Evolutionary conservation across 1,284 basidiomycete genomes (phyloP).

Genomic region (Laetiporus sulphureus): DNA sequence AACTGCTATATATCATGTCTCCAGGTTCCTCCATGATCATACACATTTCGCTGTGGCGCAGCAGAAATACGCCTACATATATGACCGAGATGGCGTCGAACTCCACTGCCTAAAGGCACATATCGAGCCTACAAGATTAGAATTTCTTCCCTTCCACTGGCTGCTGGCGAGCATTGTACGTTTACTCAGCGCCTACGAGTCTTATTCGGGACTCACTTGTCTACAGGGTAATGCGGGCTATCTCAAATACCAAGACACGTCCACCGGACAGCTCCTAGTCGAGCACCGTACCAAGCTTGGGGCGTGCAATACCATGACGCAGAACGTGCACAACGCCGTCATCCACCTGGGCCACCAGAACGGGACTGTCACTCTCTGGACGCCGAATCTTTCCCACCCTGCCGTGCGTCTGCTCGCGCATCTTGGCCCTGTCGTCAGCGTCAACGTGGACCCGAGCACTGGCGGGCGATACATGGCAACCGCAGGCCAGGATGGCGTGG

Average conservation of each 20-base stretch:
- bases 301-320: slow-evolving; percentile 80
- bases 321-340: slow-evolving; percentile 90
- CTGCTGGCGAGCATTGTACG: slow-evolving; percentile 79
- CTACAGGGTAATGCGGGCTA: slow-evolving; percentile 79
- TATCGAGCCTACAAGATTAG: slow-evolving; percentile 86
- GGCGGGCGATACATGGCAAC: slow-evolving; percentile 91
- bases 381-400: slow-evolving; percentile 87
- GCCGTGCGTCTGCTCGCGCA: slow-evolving; percentile 92
- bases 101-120: slow-evolving; percentile 82
- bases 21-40: slow-evolving; percentile 88
- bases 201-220: slow-evolving; percentile 1
- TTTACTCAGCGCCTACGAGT: slow-evolving; percentile 15
- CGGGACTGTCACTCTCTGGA: slow-evolving; percentile 92
- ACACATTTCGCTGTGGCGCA: slow-evolving; percentile 94
- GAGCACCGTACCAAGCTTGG: slow-evolving; percentile 92
- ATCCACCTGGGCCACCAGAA: slow-evolving; percentile 93
- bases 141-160: slow-evolving; percentile 97
- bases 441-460: slow-evolving; percentile 79
- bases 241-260: slow-evolving; percentile 96
- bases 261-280: slow-evolving; percentile 83
- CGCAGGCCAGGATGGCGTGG: slow-evolving; percentile 79
- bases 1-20: neutral
- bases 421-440: slow-evolving; percentile 77
- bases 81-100: slow-evolving; percentile 92
- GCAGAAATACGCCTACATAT: slow-evolving; percentile 95